Evolutionary conservation across 2,329 filamentous ascomycete species (phyloP).

Genomic region (Lachnellula arida): DNA sequence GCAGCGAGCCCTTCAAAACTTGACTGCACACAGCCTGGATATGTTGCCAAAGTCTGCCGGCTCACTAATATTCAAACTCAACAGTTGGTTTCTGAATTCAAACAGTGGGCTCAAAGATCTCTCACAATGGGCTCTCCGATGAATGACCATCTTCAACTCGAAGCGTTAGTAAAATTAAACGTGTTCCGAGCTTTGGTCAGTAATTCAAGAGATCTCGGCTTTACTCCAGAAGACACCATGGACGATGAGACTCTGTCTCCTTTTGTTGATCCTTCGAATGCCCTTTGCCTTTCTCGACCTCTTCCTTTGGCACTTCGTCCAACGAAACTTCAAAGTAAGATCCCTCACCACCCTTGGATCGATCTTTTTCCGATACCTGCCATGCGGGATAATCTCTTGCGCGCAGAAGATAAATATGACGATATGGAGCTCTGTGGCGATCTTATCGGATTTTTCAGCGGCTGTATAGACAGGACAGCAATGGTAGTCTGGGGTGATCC

Average conservation of each 20-base stretch:
- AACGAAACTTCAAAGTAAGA: conserved; percentile 29
- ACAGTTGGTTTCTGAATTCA: conserved; percentile 3
- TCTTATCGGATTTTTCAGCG: conserved; percentile 15
- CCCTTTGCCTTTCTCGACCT: conserved; percentile 6
- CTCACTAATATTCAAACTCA: background rate
- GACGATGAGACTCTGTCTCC: conserved; percentile 18
- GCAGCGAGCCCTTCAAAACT: background rate
- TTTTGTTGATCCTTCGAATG: conserved; percentile 3
- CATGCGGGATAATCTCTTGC: conserved; percentile 34
- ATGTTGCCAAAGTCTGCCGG: background rate
- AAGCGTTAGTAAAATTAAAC: conserved; percentile 31
- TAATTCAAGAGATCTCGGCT: conserved; percentile 26
- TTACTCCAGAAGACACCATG: conserved; percentile 8
- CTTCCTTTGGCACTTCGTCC: conserved; percentile 20
- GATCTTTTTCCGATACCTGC: conserved; percentile 35
- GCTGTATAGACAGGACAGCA: conserved; percentile 20
- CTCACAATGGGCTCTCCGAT: conserved; percentile 20
- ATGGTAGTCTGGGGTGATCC: conserved; percentile 34
- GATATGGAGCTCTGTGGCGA: conserved; percentile 22
- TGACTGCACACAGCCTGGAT: background rate
- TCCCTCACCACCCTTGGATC: conserved; percentile 35
- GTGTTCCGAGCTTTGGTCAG: conserved; percentile 32
- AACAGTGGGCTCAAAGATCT: background rate
- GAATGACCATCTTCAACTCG: conserved; percentile 30
- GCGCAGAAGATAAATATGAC: conserved; percentile 19